Base-by-base conservation (phyloP, 306 rosid genomes). In the Abrus pulchellus region DNA sequence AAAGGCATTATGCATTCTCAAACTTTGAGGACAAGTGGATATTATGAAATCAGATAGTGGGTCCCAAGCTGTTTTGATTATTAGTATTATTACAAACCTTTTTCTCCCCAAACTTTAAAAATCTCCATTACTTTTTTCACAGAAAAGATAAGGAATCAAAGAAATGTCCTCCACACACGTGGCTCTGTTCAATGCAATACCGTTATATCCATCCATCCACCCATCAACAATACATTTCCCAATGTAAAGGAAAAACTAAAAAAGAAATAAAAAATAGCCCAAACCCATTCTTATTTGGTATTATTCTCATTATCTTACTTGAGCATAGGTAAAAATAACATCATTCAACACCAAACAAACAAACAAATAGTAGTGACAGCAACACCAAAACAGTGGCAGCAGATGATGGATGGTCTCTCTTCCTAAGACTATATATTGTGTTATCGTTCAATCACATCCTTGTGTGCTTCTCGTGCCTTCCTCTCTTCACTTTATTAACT, bases 11-110 rank as follows among this genome's bases (percentile, higher is more conserved):
- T 38, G 79, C 79, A 62, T 67, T 73, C 61, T 55, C 80, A 56
- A 32, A 79, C 79, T 75, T 79, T 57, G 83, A 74, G 82, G 79
- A 85, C 70, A 68, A 41, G 85, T 75, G 89, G 86, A 80, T 80
- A 86, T 72, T 55, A 75, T 66, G 71, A 80, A 83, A 71, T 74
- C 81, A 20, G 38, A 76, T 79, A 64, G 44, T 62, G 85, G 81
- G 61, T 13, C 83, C 73, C 28, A 72, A 77, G n/a, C 1, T 72
- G 70, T 81, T 61, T 30, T 32, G 59, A 65, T 56, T 55, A 71
- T 67, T 76, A 63, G 32, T 55, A 65, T 63, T 33, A 60, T 43
- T 68, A 27, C 40, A 30, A 52, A 32, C 71, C 8, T 13, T 60
- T 68, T 60, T 40, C 48, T 40, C 28, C 49, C 29, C 10, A 1